Evolutionary conservation across 2,329 filamentous ascomycete species (phyloP), one percentile per base, ranked within the genome.

Genomic region (Trichoderma sp.): DNA sequence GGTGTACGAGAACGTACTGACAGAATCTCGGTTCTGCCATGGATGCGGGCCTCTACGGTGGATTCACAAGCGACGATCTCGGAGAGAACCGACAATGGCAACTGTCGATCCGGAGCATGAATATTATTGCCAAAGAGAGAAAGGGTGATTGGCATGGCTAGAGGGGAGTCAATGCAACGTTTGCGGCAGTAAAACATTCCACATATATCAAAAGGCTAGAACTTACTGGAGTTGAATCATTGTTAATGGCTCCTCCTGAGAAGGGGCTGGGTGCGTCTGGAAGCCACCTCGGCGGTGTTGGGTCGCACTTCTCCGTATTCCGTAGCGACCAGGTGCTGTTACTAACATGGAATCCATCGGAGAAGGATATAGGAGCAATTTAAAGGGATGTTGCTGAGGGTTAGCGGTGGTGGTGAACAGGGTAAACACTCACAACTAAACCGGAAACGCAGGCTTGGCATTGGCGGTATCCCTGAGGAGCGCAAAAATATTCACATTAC

Each of bases 1-100:
- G 47, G 20, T 43, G 7, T 53, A 53, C n/a, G 20, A 20, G 23
- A 53, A 23, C 3, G 20, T 53, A 53, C 20, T 53, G 47, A 20
- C 43, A 53, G 47, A 53, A 12, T 53, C 26, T 47, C 53, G 36
- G 20, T 47, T 17, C 23, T 39, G 23, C 53, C 53, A 47, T 59
- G 26, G 53, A 26, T 68, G 65, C 39, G 57, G 67, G 43, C 39
- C 55, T 34, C 36, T 59, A 13, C 1, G 36, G 67, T 50, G 57
- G 57, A 32, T 36, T 69, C 8, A 15, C 39, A 61, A 47, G 17
- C 57, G 39, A 69, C 39, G 20, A 53, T 36, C 67, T 70, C 68
- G 68, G 68, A 70, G 47, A 57, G 59, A 63, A 30, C 32, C 59
- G 68, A 64, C 57, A 57, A 36, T 28, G 43, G 28, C 59, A 58